Base-by-base conservation (phyloP, 805 yeast genomes). In the Lachancea waltii region DNA sequence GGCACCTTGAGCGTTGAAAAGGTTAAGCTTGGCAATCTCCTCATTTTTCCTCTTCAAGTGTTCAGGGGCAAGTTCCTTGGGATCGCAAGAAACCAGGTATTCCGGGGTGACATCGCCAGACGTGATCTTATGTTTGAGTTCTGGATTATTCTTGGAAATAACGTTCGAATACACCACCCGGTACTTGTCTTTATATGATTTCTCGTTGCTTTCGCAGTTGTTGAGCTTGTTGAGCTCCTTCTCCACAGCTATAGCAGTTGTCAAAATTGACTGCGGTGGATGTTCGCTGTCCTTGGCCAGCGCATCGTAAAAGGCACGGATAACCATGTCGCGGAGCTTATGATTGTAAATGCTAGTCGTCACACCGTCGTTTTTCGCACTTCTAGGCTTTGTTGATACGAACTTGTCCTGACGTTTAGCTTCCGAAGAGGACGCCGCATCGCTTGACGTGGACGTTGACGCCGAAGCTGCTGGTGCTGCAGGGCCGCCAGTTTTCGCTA, bases 1-100 rank as follows among this genome's bases (percentile, higher is more conserved):
- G 5, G 98, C 97, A 52, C 97, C 96, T 64, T 86, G 97, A 2
- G 98, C 98, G 58, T 90, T 95, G 63, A 84, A 90, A 58, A 92
- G 69, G 62, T 92, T 92, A 62, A 85, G 83, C 58, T 84, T 81
- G 54, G 85, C 86, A 50, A 92, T 73, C 53, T 82, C 79, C 53
- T 86, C 94, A 49, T 89, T 71, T 58, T 89, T 92, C 60, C 81
- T 73, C 62, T 83, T 85, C 50, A 92, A 72, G 23, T 85, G 78
- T 54, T 85, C 96, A 3, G 97, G 95, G 0, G 97, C 97, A 79
- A 92, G 73, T 49, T 92, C 98, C 55, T 81, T 85, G n/a, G 95
- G 90, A 23, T 81, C 68, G 95, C 94, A 89, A 24, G 63, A 72
- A 33, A 82, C 80, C 49, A 92, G 74, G 33, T 76, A 72, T 10